phyloP scores from a whole-genome alignment of 768 basidiomycete genomes.

The Termitomyces sp. region DNA sequence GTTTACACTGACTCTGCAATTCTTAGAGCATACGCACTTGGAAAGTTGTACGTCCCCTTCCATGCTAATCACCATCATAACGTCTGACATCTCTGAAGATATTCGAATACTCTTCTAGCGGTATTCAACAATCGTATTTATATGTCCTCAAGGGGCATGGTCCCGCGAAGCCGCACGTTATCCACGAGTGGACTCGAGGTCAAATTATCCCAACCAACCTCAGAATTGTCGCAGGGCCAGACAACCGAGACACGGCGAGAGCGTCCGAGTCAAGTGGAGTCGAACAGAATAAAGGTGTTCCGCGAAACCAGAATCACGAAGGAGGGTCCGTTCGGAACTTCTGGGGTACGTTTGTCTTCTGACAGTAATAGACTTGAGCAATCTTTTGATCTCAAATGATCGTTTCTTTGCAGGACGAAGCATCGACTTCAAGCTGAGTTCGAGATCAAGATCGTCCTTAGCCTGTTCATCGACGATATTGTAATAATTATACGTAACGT shows the following conservation, averaged over 20 bases:
- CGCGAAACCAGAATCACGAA: constrained; percentile 6
- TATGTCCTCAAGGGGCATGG: constrained; percentile 9
- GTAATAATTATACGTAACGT: too few relatives aligned
- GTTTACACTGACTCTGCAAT: too few relatives aligned
- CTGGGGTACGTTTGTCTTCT: too few relatives aligned
- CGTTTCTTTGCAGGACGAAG: too few relatives aligned
- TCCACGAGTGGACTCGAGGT: constrained; percentile 7
- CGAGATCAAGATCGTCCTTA: too few relatives aligned
- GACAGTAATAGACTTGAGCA: too few relatives aligned
- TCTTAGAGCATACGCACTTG: too few relatives aligned
- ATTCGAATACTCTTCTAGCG: constrained; percentile 14
- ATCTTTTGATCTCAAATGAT: too few relatives aligned
- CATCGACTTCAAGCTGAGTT: too few relatives aligned
- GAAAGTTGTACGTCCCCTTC: too few relatives aligned
- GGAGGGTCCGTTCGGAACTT: not conserved
- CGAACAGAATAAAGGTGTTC: constrained; percentile 8
- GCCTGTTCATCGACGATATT: too few relatives aligned
- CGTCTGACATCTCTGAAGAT: constrained; percentile 1
- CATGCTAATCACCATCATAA: not conserved
- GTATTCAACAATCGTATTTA: constrained; percentile 16
- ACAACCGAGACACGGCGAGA: not conserved
- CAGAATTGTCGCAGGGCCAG: not conserved
- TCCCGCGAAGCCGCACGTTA: not conserved
- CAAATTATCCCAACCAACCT: not conserved
- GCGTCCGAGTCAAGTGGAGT: not conserved